Conservation (phyloP, 768 basidiomycete species). For the Boletus bicolor region DNA sequence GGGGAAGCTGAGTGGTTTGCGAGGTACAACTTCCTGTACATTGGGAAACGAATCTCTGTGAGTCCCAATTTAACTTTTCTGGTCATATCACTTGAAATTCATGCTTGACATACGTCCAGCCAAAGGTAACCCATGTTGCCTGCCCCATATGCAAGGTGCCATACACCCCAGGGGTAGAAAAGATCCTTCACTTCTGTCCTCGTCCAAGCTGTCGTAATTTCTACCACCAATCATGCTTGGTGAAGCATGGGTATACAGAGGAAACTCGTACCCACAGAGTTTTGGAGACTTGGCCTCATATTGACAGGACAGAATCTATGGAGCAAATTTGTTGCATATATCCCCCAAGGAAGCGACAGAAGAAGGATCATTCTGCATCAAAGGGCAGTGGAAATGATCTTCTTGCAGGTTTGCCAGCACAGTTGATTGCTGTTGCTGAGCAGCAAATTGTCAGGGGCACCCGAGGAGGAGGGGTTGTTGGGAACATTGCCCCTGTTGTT, state of each 20-base stretch:
- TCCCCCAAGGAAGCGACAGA: conserved; percentile 17
- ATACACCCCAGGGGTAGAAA: conserved; percentile 43
- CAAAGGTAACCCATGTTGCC: conserved; percentile 35
- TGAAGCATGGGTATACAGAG: conserved; percentile 27
- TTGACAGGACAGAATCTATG: conserved; percentile 18
- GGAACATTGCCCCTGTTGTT: conserved; percentile 48
- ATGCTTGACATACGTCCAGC: conserved; percentile 31
- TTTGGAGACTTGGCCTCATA: conserved; percentile 38
- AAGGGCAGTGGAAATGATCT: background rate
- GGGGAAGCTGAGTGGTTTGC: conserved; percentile 41
- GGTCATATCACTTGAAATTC: background rate
- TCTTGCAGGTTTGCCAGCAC: conserved; percentile 31
- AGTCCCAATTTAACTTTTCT: conserved; percentile 1
- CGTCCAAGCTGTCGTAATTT: conserved; percentile 44
- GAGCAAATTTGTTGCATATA: background rate
- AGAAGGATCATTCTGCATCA: background rate
- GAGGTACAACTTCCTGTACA: conserved; percentile 44
- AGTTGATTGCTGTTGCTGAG: conserved; percentile 42
- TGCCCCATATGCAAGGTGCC: conserved; percentile 44
- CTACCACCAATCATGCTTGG: conserved; percentile 50
- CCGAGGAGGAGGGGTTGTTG: conserved; percentile 42
- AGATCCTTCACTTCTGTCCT: conserved; percentile 56
- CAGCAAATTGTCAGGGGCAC: conserved; percentile 54
- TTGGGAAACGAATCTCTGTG: conserved; percentile 35
- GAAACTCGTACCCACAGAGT: conserved; percentile 24